phyloP scores from a whole-genome alignment of 345 rosid species.

The Boechera retrofracta region DNA sequence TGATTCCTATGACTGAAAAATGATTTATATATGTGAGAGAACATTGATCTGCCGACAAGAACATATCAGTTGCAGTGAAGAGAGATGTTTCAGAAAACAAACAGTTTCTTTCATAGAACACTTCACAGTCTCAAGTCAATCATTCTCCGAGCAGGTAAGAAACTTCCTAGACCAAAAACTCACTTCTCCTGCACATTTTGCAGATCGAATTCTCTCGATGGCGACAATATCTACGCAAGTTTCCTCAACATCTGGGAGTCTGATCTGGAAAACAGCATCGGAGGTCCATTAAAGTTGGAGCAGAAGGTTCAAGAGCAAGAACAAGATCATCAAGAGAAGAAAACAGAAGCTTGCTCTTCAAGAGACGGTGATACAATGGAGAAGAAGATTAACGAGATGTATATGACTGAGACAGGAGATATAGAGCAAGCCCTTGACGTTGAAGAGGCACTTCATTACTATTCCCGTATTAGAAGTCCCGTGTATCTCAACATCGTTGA shows the following conservation, averaged over 20 bases:
- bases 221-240: constrained; percentile 36
- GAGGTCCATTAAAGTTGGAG: constrained; percentile 23
- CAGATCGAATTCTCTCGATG: constrained; percentile 43
- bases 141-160: constrained; percentile 53
- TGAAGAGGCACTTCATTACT: constrained; percentile 91
- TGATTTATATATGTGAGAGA: constrained; percentile 28
- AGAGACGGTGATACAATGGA: constrained; percentile 49
- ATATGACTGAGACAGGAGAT: constrained; percentile 69
- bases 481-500: constrained; percentile 80
- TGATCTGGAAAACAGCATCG: constrained; percentile 31
- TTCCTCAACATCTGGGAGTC: constrained; percentile 46
- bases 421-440: constrained; percentile 81
- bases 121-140: constrained; percentile 59
- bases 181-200: constrained; percentile 39
- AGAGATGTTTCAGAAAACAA: constrained; percentile 55
- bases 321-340: constrained; percentile 27
- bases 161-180: constrained; percentile 50
- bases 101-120: constrained; percentile 57
- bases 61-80: constrained; percentile 34
- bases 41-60: constrained; percentile 26
- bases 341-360: constrained; percentile 31
- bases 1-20: not conserved
- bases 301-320: constrained; percentile 23
- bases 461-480: constrained; percentile 77
- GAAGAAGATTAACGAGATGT: constrained; percentile 77